A percentile compares a stretch with the other conserved stretches of the same genome.
Evolutionary conservation across 352 stramenopile genomes (phyloP).

Genomic region (Phytophthora palmivora): DNA sequence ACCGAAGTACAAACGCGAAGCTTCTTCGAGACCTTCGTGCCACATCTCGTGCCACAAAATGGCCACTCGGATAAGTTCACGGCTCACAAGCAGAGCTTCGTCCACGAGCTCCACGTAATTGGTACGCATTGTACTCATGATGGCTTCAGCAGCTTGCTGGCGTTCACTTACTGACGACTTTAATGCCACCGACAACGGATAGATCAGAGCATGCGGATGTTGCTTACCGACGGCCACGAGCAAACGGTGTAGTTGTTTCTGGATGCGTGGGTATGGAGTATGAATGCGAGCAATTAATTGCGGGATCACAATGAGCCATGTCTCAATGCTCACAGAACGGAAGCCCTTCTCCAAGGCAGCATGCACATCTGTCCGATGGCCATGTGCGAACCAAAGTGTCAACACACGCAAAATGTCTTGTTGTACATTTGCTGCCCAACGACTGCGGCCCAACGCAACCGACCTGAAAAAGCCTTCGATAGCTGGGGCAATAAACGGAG

Average conservation of each 20-base stretch:
- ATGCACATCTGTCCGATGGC: constrained; percentile 92
- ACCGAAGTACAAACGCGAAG: constrained; percentile 96
- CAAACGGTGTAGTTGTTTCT: constrained; percentile 88
- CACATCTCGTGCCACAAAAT: constrained; percentile 99
- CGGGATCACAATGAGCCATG: constrained; percentile 98
- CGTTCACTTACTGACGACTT: constrained; percentile 93
- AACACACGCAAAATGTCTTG: constrained; percentile 99
- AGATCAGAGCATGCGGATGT: constrained; percentile 98
- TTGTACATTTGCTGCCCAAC: constrained; percentile 96
- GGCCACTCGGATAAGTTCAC: constrained; percentile 98
- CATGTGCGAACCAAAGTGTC: constrained; percentile 98
- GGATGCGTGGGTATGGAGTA: constrained; percentile 67
- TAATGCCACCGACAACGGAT: constrained; percentile 96
- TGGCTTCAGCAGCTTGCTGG: constrained; percentile 92
- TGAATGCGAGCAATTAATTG: constrained; percentile 95
- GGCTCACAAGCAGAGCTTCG: constrained; percentile 94
- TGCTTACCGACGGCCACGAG: constrained; percentile 91
- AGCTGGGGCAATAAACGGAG: constrained; percentile 69
- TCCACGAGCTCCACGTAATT: constrained; percentile 96
- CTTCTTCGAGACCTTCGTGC: constrained; percentile 98
- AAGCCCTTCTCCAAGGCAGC: constrained; percentile 84
- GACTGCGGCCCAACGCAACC: constrained; percentile 95
- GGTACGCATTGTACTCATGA: constrained; percentile 95
- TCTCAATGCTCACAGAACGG: constrained; percentile 94
- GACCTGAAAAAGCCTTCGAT: constrained; percentile 95